Conservation (phyloP, 768 basidiomycete genomes). For the Mycena rebaudengoi region DNA sequence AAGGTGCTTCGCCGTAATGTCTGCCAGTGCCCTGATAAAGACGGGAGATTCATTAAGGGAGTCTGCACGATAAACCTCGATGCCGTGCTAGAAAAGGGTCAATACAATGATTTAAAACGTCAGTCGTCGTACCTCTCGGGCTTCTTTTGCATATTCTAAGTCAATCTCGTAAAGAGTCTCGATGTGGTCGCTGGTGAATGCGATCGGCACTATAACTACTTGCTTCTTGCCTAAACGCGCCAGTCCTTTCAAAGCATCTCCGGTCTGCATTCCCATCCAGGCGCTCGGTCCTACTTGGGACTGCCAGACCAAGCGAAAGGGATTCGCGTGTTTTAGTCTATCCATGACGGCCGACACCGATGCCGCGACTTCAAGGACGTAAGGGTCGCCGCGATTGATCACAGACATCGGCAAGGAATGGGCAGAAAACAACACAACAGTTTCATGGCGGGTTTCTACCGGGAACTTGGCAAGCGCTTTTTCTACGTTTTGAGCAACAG, state of each 20-base stretch:
- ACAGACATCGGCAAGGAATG: slow-evolving; percentile 98
- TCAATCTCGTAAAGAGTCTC: slow-evolving; percentile 98
- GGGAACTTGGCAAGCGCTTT: slow-evolving; percentile 83
- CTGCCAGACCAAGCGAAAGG: slow-evolving; percentile 97
- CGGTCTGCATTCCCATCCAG: slow-evolving; percentile 98
- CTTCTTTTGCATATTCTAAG: slow-evolving; percentile 92
- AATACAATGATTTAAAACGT: no score
- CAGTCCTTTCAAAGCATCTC: slow-evolving; percentile 88
- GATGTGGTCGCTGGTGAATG: slow-evolving; percentile 99
- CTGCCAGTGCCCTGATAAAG: slow-evolving; percentile 94
- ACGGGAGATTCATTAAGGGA: slow-evolving; percentile 96
- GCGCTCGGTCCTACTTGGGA: slow-evolving; percentile 96
- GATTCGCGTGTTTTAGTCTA: slow-evolving; percentile 78
- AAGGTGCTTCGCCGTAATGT: slow-evolving; percentile 86
- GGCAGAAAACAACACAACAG: slow-evolving; percentile 93
- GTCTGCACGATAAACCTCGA: slow-evolving; percentile 88
- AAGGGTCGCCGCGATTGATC: slow-evolving; percentile 98
- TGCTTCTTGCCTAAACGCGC: slow-evolving; percentile 80
- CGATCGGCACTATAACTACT: slow-evolving; percentile 90
- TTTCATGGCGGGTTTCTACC: slow-evolving; percentile 70
- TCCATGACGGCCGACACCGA: slow-evolving; percentile 95
- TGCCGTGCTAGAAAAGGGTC: slow-evolving; percentile 73
- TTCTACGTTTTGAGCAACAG: slow-evolving; percentile 90
- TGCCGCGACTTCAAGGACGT: slow-evolving; percentile 93
- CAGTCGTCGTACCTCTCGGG: slow-evolving; percentile 86